phyloP scores from a whole-genome alignment of 164 flowering plant genomes.

The Tetracentron sinense region DNA sequence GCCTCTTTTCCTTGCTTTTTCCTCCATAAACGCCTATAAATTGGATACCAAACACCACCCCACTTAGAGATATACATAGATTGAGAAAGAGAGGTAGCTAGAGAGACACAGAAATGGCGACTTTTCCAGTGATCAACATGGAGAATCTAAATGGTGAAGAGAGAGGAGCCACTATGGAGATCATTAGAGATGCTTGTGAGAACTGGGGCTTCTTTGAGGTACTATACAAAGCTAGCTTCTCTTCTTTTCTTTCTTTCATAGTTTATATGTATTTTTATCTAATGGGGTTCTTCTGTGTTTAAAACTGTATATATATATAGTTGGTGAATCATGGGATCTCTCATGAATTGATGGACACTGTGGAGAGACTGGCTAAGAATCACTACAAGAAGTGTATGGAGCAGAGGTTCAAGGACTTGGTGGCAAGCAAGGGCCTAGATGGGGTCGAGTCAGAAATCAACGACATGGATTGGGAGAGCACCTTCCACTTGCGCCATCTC shows the following conservation, averaged over 20 bases:
- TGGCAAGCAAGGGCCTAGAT: slow-evolving; percentile 55
- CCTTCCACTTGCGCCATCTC: slow-evolving; percentile 76
- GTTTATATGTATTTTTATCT: no score
- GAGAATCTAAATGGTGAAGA: slow-evolving; percentile 63
- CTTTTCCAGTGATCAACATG: slow-evolving; percentile 72
- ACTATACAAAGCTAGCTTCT: neutral
- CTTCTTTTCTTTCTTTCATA: no score
- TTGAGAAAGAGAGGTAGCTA: slow-evolving; percentile 8
- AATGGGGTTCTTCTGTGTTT: no score
- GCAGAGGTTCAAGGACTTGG: slow-evolving; percentile 68
- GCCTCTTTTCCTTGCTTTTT: neutral
- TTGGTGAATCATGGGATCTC: slow-evolving; percentile 74
- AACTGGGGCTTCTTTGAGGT: slow-evolving; percentile 99
- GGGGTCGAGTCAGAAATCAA: slow-evolving; percentile 44
- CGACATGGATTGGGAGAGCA: slow-evolving; percentile 87
- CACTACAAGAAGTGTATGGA: slow-evolving; percentile 81
- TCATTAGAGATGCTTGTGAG: slow-evolving; percentile 77
- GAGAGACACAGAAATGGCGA: slow-evolving; percentile 37
- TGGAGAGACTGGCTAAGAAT: slow-evolving; percentile 69
- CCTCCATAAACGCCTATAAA: neutral
- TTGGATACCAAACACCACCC: no score
- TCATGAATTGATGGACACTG: slow-evolving; percentile 69
- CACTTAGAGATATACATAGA: no score
- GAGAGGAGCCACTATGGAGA: slow-evolving; percentile 51
- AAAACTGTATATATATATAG: slow-evolving; percentile 22